Evolutionary conservation across 176 grass and related monocot species (phyloP).

Genomic region (Oryza australiensis): DNA sequence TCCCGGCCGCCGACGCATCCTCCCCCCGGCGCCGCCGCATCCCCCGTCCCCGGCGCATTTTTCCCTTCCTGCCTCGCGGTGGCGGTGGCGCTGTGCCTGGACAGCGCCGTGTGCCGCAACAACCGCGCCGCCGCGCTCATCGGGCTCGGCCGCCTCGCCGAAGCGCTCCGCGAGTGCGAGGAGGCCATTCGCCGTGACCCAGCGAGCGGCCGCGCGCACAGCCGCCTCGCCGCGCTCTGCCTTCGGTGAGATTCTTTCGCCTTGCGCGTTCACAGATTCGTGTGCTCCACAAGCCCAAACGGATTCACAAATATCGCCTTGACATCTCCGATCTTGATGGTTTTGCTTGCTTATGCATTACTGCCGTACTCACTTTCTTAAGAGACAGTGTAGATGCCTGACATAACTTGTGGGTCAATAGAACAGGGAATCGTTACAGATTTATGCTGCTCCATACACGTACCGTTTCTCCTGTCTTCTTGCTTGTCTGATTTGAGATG

Average conservation of each 20-base stretch:
- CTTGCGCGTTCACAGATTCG: not conserved
- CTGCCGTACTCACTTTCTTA: not conserved
- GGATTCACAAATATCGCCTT: conserved; percentile 34
- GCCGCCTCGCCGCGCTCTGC: conserved; percentile 48
- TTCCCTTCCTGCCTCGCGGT: too few relatives aligned
- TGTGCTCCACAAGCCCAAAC: not conserved
- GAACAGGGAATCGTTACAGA: not conserved
- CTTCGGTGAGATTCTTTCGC: conserved; percentile 47
- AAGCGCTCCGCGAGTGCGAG: conserved; percentile 63
- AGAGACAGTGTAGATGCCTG: not conserved
- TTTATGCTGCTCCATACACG: not conserved
- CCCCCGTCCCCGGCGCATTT: too few relatives aligned
- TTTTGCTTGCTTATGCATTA: not conserved
- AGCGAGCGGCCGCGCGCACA: conserved; percentile 46
- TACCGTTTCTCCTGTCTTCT: not conserved
- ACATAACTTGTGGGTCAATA: not conserved
- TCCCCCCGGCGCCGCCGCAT: too few relatives aligned
- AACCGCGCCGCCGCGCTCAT: conserved; percentile 68
- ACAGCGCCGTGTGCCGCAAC: conserved; percentile 56
- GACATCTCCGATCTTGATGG: not conserved
- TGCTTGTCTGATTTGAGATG: conserved; percentile 29
- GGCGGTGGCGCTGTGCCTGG: conserved; percentile 47
- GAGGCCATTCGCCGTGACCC: conserved; percentile 64
- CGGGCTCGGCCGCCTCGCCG: conserved; percentile 41
- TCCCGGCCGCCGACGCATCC: too few relatives aligned